These are phyloP conservation scores for Cyclostephanos tholiformis DNA, from an alignment of 108 stramenopile species.

Conservation along the genomic window DNA sequence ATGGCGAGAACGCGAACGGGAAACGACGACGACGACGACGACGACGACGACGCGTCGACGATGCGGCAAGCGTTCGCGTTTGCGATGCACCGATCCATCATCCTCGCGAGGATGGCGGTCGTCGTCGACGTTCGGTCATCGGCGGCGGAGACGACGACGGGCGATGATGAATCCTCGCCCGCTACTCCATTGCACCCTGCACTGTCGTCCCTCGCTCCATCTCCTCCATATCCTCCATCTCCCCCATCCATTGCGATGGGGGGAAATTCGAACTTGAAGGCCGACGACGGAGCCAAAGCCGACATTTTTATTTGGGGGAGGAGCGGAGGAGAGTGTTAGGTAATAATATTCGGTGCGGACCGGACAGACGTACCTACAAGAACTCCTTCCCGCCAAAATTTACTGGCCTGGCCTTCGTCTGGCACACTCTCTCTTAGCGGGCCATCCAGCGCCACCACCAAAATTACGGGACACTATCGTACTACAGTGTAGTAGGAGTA, in stretches of 20 bases:
- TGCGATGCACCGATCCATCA: conserved; percentile 62
- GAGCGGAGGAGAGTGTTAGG: too few species aligned
- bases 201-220: background rate
- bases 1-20: background rate
- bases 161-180: too few species aligned
- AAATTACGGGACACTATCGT: too few species aligned
- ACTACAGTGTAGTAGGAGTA: too few species aligned
- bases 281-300: too few species aligned
- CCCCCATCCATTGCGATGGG: background rate
- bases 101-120: conserved; percentile 72
- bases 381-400: too few species aligned
- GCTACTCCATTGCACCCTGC: background rate
- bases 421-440: too few species aligned
- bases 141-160: conserved; percentile 27
- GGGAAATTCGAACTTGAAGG: conserved; percentile 35
- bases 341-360: too few species aligned
- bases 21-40: background rate
- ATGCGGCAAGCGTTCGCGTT: conserved; percentile 3
- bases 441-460: too few species aligned
- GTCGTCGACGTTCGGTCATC: conserved; percentile 23
- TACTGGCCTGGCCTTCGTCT: too few species aligned
- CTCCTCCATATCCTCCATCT: conserved; percentile 6
- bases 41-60: background rate
- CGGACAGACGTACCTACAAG: too few species aligned
- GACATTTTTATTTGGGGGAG: too few species aligned